phyloP scores from a whole-genome alignment of 306 rosid species.

The Dicorynia guianensis region DNA sequence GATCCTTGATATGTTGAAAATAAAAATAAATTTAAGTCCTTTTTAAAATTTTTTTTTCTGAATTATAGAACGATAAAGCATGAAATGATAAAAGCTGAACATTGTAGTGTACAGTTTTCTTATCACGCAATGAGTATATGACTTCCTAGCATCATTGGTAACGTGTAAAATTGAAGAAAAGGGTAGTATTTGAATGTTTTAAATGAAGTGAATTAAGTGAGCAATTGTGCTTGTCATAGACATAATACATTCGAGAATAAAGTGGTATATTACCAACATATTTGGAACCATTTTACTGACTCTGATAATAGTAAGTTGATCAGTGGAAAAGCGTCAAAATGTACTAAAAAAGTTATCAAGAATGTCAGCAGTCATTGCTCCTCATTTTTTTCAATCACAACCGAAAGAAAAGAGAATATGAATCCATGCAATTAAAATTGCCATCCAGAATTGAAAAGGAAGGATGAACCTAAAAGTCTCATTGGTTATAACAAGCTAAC shows the following conservation, averaged over 20 bases:
- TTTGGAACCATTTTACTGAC: background rate
- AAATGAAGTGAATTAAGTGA: too few relatives aligned
- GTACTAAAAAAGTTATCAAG: background rate
- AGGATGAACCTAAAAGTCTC: background rate
- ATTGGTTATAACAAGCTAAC: background rate
- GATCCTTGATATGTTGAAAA: background rate
- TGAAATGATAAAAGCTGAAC: conserved; percentile 12
- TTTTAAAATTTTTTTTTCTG: background rate
- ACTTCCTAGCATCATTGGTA: background rate
- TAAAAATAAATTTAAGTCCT: background rate
- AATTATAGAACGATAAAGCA: background rate
- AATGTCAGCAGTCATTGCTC: conserved; percentile 2
- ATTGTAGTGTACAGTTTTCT: background rate
- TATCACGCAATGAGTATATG: background rate
- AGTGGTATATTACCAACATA: background rate
- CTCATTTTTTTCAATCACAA: background rate
- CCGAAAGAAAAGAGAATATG: background rate
- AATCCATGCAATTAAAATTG: background rate
- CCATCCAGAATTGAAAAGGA: background rate
- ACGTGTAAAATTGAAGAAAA: background rate
- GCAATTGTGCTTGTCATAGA: background rate
- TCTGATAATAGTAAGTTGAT: background rate
- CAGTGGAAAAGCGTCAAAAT: background rate
- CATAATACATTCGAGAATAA: background rate
- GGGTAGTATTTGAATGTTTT: too few relatives aligned